phyloP scores from a whole-genome alignment of 2,329 filamentous ascomycete genomes.

The Cephalotrichum gorgonifer region DNA sequence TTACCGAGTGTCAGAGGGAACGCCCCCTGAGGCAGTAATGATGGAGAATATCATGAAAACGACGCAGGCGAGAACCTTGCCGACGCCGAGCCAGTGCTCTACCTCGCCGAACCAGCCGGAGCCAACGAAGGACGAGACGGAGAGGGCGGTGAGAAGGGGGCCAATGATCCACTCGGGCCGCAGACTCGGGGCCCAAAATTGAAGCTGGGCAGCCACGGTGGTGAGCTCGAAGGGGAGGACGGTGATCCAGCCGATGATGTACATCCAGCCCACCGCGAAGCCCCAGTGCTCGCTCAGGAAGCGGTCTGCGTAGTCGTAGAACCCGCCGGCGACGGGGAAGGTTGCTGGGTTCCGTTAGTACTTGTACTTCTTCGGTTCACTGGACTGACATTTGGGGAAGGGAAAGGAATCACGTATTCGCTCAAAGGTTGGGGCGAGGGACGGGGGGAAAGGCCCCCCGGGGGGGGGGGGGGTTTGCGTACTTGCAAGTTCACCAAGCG shows the following conservation, averaged over 20 bases:
- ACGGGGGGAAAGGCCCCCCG: neutral
- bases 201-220: conserved; percentile 19
- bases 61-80: conserved; percentile 39
- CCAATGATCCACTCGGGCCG: conserved; percentile 21
- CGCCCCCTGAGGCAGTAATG: conserved; percentile 37
- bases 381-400: neutral
- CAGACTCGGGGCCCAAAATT: conserved; percentile 17
- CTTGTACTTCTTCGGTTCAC: neutral
- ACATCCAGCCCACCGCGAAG: conserved; percentile 30
- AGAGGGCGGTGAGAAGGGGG: conserved; percentile 26
- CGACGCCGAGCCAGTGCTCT: conserved; percentile 40
- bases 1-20: conserved; percentile 26
- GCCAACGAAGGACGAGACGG: conserved; percentile 32
- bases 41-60: conserved; percentile 48
- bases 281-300: conserved; percentile 26
- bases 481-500: conserved; percentile 18
- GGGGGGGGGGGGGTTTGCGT: neutral
- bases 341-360: conserved; percentile 10
- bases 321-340: conserved; percentile 24
- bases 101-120: conserved; percentile 34
- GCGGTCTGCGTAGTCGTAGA: conserved; percentile 25
- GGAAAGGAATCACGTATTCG: neutral
- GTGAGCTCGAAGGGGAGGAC: conserved; percentile 26
- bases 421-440: neutral
- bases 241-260: conserved; percentile 23